Evolutionary conservation across 768 basidiomycete species (phyloP).

Genomic region (Suillus cothurnatus): DNA sequence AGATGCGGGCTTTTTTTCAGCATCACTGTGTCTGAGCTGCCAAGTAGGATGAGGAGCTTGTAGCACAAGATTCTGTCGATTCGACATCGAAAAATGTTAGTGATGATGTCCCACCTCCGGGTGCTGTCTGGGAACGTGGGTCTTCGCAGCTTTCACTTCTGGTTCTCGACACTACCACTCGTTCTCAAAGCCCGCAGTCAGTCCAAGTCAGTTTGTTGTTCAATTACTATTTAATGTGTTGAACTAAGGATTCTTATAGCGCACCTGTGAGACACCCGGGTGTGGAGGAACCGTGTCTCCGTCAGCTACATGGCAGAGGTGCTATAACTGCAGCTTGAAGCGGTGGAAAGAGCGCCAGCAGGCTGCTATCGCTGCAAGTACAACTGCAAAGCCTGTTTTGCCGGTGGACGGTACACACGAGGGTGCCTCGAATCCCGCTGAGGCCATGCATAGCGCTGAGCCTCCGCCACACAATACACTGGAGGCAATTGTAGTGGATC

Average conservation of each 20-base stretch:
- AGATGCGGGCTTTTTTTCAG: background rate
- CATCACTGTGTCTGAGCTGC: background rate
- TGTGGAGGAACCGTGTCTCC: slow-evolving; percentile 19
- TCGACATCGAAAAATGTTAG: background rate
- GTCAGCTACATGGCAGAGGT: slow-evolving; percentile 16
- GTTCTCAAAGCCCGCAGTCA: slow-evolving; percentile 1
- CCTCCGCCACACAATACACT: background rate
- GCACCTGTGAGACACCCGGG: slow-evolving; percentile 16
- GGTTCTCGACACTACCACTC: background rate
- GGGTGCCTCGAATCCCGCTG: slow-evolving; percentile 9
- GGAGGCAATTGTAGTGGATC: background rate
- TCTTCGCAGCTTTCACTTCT: background rate
- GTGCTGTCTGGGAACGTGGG: too few relatives aligned
- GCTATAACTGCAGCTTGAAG: slow-evolving; percentile 19
- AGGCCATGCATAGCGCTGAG: background rate
- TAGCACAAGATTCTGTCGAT: background rate
- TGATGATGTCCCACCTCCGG: background rate
- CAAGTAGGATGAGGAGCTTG: slow-evolving; percentile 1
- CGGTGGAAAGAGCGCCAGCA: slow-evolving; percentile 22
- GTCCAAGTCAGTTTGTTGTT: background rate
- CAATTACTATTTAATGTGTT: background rate
- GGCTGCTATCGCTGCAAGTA: background rate
- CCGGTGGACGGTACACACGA: background rate
- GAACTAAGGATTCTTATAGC: slow-evolving; percentile 11
- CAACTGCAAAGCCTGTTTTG: background rate